phyloP scores from a whole-genome alignment of 306 rosid genomes.

The Fragaria nilgerrensis region DNA sequence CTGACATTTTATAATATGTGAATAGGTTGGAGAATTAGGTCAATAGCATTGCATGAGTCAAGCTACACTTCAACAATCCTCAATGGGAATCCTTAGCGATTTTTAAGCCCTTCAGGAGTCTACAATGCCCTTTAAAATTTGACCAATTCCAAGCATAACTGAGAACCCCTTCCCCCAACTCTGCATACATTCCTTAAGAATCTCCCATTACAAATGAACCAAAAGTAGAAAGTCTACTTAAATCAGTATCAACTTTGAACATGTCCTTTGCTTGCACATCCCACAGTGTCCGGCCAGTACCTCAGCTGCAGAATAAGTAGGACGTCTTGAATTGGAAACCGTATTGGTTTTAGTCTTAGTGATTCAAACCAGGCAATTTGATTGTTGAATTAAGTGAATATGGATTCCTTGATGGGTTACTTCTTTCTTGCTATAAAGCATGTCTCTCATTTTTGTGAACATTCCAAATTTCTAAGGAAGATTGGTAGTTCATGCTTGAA shows the following conservation, averaged over 20 bases:
- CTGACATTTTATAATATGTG: not conserved
- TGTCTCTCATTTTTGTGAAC: too few species aligned
- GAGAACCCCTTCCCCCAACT: not conserved
- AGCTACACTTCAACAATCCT: not conserved
- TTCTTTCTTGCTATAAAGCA: too few species aligned
- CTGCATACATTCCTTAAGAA: not conserved
- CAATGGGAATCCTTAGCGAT: not conserved
- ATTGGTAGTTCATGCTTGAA: too few species aligned
- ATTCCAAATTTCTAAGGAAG: too few species aligned
- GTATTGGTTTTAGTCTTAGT: not conserved
- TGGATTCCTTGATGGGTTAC: too few species aligned
- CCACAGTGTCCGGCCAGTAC: not conserved
- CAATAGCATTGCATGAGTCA: not conserved
- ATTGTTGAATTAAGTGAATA: too few species aligned
- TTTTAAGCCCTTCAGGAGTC: not conserved
- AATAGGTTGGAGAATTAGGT: too few species aligned
- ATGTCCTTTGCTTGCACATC: not conserved
- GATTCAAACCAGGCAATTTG: too few species aligned
- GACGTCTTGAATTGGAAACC: not conserved
- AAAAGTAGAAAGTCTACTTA: not conserved
- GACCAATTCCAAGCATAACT: not conserved
- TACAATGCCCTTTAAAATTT: not conserved
- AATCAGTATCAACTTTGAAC: not conserved
- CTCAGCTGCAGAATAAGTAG: not conserved
- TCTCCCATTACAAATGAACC: too few species aligned